Base-by-base conservation (phyloP, 495 filamentous ascomycete species). In the Neurospora sp. region DNA sequence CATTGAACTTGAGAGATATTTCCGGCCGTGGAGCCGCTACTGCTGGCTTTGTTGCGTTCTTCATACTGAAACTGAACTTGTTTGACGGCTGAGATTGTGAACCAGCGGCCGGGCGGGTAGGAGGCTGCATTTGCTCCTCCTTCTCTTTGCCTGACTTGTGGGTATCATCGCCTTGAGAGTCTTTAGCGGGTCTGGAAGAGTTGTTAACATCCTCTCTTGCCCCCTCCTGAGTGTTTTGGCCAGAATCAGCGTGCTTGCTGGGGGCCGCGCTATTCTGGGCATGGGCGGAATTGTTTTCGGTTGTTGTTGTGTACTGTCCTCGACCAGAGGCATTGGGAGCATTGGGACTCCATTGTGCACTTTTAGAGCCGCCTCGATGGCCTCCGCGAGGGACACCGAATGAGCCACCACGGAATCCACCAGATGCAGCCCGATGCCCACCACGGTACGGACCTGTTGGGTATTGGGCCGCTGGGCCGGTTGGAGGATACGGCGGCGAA, bases 21-120 rank as follows among this genome's bases (percentile, higher is more conserved):
- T 86, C 92, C 8, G 91, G 88, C 73, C 93, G 92, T 5, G 92
- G 86, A 31, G 87, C 82, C 22, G 89, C 83, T n/a, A 84, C 79
- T 7, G 86, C 81, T 27, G 88, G 81, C 73, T 96, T 96, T 66
- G 53, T 66, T 0, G 86, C 81, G 39, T 89, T 84, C 79, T 96
- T 96, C 80, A 97, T 91, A 14, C 93, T 91, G 80, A 97, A 97
- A 76, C 92, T 94, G 76, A 97, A 93, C 79, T 94, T 95, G 44
- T 89, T 90, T 18, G 79, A 69, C 20, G 80, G 78, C 41, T 76
- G 77, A 40, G 85, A 87, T 82, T 86, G 88, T 84, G 69, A 83
- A 73, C 77, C 86, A 82, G 35, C 59, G 8, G 86, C 79, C n/a
- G 85, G 80, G 73, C 88, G 83, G 61, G 79, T 82, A 16, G 79